Evolutionary conservation across 2,329 filamentous ascomycete genomes (phyloP).

Genomic region (Phialophora verrucosa): DNA sequence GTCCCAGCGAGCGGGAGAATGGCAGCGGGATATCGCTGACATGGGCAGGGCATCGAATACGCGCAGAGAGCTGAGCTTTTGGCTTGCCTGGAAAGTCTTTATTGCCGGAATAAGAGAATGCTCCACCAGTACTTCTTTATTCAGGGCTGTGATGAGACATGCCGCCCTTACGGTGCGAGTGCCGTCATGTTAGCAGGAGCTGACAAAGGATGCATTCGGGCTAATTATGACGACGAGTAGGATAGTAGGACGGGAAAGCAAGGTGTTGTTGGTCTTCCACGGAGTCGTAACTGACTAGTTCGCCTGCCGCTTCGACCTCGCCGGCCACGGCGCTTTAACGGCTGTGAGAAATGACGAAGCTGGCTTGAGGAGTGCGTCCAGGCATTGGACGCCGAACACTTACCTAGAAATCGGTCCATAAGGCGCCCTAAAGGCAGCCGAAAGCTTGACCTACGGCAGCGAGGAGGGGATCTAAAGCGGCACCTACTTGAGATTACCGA

Average conservation of each 20-base stretch:
- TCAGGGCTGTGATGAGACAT: not conserved
- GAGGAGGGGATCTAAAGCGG: no score
- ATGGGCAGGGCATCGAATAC: not conserved
- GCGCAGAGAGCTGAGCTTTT: not conserved
- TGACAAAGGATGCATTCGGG: not conserved
- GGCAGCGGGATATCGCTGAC: no score
- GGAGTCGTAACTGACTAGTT: no score
- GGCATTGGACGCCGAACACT: no score
- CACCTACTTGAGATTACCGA: no score
- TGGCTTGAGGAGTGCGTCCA: no score
- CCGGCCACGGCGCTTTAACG: not conserved
- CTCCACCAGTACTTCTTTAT: not conserved
- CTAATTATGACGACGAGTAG: not conserved
- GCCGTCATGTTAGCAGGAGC: not conserved
- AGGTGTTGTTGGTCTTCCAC: not conserved
- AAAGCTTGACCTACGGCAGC: no score
- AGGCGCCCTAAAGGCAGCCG: no score
- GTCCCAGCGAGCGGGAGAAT: not conserved
- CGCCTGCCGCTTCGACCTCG: not conserved
- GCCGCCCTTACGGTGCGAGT: no score
- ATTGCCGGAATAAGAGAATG: constrained; percentile 7
- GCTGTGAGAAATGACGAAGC: no score
- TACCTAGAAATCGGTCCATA: no score
- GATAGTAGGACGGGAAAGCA: not conserved
- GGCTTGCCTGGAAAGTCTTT: not conserved